These are phyloP conservation scores for Sungouiozyma ichnusensis DNA, from an alignment of 805 yeast genomes.

Conservation along the genomic window DNA sequence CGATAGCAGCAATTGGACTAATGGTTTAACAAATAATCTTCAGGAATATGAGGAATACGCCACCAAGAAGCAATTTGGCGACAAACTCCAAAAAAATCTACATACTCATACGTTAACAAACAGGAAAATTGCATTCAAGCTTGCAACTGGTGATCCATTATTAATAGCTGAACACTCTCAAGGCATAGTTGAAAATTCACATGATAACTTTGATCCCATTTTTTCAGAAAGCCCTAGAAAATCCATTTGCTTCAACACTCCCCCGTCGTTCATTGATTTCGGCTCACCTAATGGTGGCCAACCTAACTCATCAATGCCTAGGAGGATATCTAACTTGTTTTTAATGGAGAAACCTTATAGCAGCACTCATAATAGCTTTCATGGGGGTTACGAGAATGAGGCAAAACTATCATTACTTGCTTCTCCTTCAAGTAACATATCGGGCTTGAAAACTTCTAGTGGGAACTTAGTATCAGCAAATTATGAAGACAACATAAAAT, in stretches of 20 bases:
- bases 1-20: neutral
- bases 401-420: neutral
- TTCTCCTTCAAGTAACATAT: neutral
- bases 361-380: neutral
- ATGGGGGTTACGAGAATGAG: neutral
- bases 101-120: conserved; percentile 2
- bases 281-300: conserved; percentile 15
- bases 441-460: neutral
- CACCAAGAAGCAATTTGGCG: neutral
- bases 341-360: neutral
- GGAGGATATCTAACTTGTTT: conserved; percentile 6
- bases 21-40: neutral
- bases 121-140: conserved; percentile 19
- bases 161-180: conserved; percentile 21
- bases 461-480: neutral
- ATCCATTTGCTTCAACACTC: conserved; percentile 16
- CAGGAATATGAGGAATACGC: neutral
- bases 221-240: neutral
- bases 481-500: neutral
- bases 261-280: conserved; percentile 23
- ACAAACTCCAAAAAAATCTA: neutral
- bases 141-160: conserved; percentile 25
- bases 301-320: conserved; percentile 8
- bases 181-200: conserved; percentile 1
- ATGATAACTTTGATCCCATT: neutral